phyloP scores from a whole-genome alignment of 768 basidiomycete species.

The Termitomyces heimii region DNA sequence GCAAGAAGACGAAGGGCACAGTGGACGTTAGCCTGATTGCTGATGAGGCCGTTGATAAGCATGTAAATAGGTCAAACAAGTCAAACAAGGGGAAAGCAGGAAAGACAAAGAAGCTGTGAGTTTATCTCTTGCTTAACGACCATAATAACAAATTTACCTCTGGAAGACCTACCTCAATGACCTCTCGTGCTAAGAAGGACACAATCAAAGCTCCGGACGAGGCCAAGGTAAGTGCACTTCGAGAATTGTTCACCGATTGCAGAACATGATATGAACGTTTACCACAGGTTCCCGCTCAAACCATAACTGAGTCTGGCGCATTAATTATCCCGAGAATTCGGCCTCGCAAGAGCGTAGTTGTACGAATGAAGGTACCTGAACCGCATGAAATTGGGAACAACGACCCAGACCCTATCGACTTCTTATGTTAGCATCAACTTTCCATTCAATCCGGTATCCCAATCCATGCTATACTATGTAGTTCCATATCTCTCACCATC shows the following conservation, averaged over 20 bases:
- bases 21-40: not conserved
- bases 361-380: not conserved
- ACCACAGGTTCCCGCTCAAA: not conserved
- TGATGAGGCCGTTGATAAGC: not conserved
- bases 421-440: not conserved
- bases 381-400: not conserved
- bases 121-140: not conserved
- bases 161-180: not conserved
- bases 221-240: not conserved
- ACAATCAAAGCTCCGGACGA: not conserved
- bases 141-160: not conserved
- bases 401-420: conserved; percentile 1
- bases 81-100: not conserved
- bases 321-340: not conserved
- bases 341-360: not conserved
- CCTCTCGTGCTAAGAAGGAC: not conserved
- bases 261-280: not conserved
- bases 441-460: not conserved
- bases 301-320: not conserved
- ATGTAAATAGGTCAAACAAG: not conserved
- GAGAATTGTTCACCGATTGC: not conserved
- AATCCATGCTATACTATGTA: not conserved
- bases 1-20: not conserved
- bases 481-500: not conserved
- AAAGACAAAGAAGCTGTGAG: conserved; percentile 6